A percentile compares a stretch with the other conserved stretches of the same genome.
Evolutionary conservation across 345 rosid species (phyloP).

Genomic region (Linum trigynum): DNA sequence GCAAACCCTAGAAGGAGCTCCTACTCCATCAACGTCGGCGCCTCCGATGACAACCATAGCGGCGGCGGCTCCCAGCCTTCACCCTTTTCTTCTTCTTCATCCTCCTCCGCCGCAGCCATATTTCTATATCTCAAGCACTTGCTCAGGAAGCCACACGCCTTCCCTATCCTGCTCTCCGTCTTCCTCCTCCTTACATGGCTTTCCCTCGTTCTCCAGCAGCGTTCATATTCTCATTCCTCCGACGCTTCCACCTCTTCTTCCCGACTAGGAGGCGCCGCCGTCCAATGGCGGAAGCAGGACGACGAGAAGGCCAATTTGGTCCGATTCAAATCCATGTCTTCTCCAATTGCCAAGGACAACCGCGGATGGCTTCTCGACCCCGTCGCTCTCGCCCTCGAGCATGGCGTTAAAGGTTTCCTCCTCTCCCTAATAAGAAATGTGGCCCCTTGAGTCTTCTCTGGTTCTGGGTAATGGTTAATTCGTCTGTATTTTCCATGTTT

Average conservation of each 20-base stretch:
- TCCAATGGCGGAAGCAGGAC: slow-evolving; percentile 11
- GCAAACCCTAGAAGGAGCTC: slow-evolving; percentile 71
- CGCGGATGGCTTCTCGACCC: slow-evolving; percentile 90
- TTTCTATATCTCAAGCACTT: background rate
- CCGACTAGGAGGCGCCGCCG: too few species aligned
- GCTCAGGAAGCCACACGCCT: too few species aligned
- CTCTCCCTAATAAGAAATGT: background rate
- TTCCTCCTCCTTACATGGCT: too few species aligned
- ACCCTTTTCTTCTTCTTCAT: slow-evolving; percentile 23
- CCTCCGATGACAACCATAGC: slow-evolving; percentile 12
- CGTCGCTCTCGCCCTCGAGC: slow-evolving; percentile 44
- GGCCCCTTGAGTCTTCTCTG: background rate
- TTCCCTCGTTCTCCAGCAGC: too few species aligned
- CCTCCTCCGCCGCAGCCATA: background rate
- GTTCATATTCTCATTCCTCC: too few species aligned
- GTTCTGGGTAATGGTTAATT: background rate
- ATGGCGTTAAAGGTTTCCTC: slow-evolving; percentile 42
- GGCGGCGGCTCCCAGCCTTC: slow-evolving; percentile 33
- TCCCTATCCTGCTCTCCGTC: too few species aligned
- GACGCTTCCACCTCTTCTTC: too few species aligned
- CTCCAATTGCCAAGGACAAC: slow-evolving; percentile 40
- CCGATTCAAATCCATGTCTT: slow-evolving; percentile 30
- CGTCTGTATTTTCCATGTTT: slow-evolving; percentile 6
- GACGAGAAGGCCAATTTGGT: slow-evolving; percentile 57
- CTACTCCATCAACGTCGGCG: slow-evolving; percentile 15